phyloP scores from a whole-genome alignment of 257 asterid species.

The Phtheirospermum japonicum region DNA sequence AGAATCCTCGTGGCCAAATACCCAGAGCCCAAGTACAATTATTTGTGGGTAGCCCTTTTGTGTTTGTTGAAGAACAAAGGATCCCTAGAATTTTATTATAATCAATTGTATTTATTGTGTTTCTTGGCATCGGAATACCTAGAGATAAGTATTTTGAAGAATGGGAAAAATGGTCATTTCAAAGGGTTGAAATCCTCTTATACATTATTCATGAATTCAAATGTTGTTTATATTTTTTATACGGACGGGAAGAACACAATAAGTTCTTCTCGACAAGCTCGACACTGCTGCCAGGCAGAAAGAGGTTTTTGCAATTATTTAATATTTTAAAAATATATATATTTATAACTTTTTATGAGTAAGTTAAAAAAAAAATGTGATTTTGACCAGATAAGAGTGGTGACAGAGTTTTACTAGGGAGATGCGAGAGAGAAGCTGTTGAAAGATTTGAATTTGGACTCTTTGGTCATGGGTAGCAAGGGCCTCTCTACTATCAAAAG shows the following conservation, averaged over 20 bases:
- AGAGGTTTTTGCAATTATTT: constrained; percentile 44
- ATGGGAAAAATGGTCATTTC: too few species aligned
- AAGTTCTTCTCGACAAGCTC: constrained; percentile 79
- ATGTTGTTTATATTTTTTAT: neutral
- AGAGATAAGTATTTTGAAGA: too few species aligned
- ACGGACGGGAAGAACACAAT: too few species aligned
- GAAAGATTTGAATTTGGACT: constrained; percentile 68
- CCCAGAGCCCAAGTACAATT: constrained; percentile 70
- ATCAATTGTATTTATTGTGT: too few species aligned
- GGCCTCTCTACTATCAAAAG: constrained; percentile 55
- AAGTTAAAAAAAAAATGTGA: neutral
- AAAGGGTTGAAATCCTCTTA: constrained; percentile 28
- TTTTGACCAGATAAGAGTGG: constrained; percentile 50
- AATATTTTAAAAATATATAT: neutral
- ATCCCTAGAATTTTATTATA: too few species aligned
- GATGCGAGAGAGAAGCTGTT: constrained; percentile 84
- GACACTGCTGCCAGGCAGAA: constrained; percentile 40
- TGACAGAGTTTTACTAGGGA: constrained; percentile 70
- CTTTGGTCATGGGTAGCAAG: constrained; percentile 84
- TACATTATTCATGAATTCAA: constrained; percentile 25
- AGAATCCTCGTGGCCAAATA: constrained; percentile 69
- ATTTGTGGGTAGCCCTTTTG: constrained; percentile 73
- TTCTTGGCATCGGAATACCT: too few species aligned
- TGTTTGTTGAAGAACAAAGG: constrained; percentile 32
- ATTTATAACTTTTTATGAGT: too few species aligned